Conservation (phyloP, 345 rosid species). For the Turritis glabra region DNA sequence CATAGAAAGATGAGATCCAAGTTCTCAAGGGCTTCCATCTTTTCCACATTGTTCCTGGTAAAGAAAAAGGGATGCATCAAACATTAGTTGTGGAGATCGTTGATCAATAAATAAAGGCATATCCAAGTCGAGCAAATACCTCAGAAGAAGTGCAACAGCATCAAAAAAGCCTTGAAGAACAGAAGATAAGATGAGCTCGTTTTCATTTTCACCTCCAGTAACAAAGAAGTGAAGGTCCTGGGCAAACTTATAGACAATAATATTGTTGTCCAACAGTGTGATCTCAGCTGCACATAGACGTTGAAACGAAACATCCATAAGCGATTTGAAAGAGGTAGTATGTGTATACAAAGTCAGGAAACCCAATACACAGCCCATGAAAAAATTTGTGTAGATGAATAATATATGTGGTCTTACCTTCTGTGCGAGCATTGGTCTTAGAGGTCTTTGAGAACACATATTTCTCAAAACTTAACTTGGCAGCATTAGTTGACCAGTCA, state of each 20-base stretch:
- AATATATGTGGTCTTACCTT: slow-evolving; percentile 48
- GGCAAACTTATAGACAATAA: slow-evolving; percentile 70
- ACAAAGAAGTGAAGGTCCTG: slow-evolving; percentile 94
- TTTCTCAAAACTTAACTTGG: slow-evolving; percentile 77
- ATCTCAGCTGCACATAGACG: slow-evolving; percentile 69
- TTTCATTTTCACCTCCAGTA: slow-evolving; percentile 84
- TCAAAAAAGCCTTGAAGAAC: slow-evolving; percentile 90
- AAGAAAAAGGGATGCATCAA: slow-evolving; percentile 17
- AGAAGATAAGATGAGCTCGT: slow-evolving; percentile 73
- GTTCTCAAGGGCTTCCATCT: slow-evolving; percentile 88
- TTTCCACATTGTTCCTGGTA: slow-evolving; percentile 74
- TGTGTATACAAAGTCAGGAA: not conserved
- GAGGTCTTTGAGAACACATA: slow-evolving; percentile 67
- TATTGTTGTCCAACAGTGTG: slow-evolving; percentile 66
- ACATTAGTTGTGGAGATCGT: not conserved
- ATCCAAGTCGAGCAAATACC: slow-evolving; percentile 44
- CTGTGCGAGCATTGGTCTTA: slow-evolving; percentile 86
- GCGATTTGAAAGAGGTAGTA: not conserved
- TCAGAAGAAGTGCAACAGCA: slow-evolving; percentile 73
- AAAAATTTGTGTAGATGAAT: not conserved
- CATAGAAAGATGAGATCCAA: slow-evolving; percentile 83
- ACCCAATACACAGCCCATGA: not conserved
- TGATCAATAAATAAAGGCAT: not conserved
- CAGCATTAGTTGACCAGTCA: slow-evolving; percentile 81
- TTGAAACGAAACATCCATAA: slow-evolving; percentile 24